Base-by-base conservation (phyloP, 768 basidiomycete species). In the Suillus discolor region DNA sequence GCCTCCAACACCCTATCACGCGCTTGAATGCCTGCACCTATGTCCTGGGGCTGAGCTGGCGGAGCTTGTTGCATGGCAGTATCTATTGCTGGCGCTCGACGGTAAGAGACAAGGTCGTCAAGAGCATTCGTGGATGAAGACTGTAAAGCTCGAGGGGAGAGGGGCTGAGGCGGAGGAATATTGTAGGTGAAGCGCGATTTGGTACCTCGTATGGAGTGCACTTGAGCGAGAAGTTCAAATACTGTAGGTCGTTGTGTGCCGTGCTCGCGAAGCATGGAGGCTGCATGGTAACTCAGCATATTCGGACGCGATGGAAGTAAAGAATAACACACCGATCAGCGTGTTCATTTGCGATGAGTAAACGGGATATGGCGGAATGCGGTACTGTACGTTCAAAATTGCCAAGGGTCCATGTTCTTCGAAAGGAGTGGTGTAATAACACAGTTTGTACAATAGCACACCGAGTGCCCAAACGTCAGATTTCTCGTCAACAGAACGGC, bases 351-450 rank as follows among this genome's bases (percentile, higher is more conserved):
- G 86, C 6, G 83, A 78, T 2, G 95, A 96, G 75, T 96, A 97
- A 2, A 90, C 85, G 1, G 94, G 94, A 75, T 93, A 96, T 41
- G 93, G 87, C 2, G 94, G 95, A 57, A 92, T 92, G 69, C 89
- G 90, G 77, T 98, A 99, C 72, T 96, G 94, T 42, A 96, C 96
- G 73, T 98, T 98, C 68, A 99, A 83, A 68, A 99, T 99, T 3
- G 97, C 97, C 61, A 99, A 80, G 3, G 94, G 93, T 0, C 97
- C 97, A 71, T 98, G 96, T 73, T 98, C 97, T 77, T 99, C 97
- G 72, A 99, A 99, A 0, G 97, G 97, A 0, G 97, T 99, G 0
- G 96, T 99, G 77, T 99, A 99, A 79, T 98, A 99, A 77, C 97
- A 99, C 16, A 99, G 87, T 81, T 99, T 99, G 83, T 98, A 99